Percentiles rank a stretch among this genome's conserved stretches.
phyloP scores from a whole-genome alignment of 768 basidiomycete genomes.

The Rubroboletus satanas region DNA sequence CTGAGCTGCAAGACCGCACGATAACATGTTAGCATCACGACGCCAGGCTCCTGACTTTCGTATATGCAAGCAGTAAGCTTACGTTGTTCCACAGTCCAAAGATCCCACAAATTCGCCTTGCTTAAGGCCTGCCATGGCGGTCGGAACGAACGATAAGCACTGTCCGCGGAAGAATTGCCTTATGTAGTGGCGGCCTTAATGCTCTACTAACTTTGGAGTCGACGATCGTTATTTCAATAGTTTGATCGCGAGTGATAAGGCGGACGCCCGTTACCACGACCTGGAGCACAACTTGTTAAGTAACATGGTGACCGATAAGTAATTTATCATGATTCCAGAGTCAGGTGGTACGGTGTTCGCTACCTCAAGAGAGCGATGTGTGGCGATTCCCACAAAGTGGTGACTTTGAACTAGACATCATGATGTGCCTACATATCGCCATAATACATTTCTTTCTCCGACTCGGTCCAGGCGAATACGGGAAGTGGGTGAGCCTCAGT shows the following conservation, averaged over 20 bases:
- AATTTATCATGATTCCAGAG: background rate
- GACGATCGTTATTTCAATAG: background rate
- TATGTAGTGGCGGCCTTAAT: constrained; percentile 3
- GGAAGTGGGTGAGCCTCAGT: constrained; percentile 79
- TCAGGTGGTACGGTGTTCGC: background rate
- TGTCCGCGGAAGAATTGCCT: constrained; percentile 5
- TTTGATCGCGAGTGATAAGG: background rate
- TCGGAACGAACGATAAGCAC: background rate
- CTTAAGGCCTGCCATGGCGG: constrained; percentile 39
- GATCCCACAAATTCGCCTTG: constrained; percentile 86
- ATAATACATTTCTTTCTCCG: constrained; percentile 43
- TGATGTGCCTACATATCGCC: background rate
- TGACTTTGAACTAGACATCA: background rate
- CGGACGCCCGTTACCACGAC: background rate
- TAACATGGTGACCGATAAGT: background rate
- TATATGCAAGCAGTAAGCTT: constrained; percentile 29
- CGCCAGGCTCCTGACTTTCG: background rate
- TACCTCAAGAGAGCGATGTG: background rate
- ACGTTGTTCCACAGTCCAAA: constrained; percentile 95
- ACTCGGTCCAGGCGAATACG: constrained; percentile 58
- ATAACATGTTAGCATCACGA: constrained; percentile 1
- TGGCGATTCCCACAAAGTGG: background rate
- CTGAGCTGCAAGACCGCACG: constrained; percentile 51
- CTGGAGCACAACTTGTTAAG: background rate
- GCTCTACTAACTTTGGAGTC: background rate